These are phyloP conservation scores for Coemansia sp. DNA, from an alignment of 371 early-diverging fungal species.

Conservation along the genomic window DNA sequence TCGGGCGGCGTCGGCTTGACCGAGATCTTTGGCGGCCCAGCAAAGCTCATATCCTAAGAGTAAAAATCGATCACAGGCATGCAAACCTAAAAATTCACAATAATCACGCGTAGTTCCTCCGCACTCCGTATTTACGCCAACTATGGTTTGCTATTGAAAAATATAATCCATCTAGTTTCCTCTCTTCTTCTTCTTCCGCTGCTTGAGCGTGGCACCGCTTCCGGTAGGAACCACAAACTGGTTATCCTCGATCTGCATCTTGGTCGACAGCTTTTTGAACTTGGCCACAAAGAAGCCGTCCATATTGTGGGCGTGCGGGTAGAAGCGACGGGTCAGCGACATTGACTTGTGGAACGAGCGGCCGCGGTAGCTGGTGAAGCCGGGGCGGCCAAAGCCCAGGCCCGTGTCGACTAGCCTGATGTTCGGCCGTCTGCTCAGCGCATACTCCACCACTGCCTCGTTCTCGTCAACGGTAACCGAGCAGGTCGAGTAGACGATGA, in stretches of 20 bases:
- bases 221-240: conserved; percentile 34
- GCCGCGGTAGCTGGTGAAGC: conserved; percentile 87
- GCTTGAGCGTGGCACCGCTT: conserved; percentile 41
- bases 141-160: conserved; percentile 5
- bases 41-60: conserved; percentile 48
- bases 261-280: conserved; percentile 85
- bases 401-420: conserved; percentile 89
- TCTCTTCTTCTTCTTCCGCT: conserved; percentile 27
- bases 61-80: background rate
- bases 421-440: conserved; percentile 90
- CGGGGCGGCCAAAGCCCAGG: conserved; percentile 90
- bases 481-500: conserved; percentile 99
- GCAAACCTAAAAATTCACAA: background rate
- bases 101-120: background rate
- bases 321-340: conserved; percentile 87
- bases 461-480: conserved; percentile 99
- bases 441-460: conserved; percentile 98
- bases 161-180: background rate
- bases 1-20: conserved; percentile 52
- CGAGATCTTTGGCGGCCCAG: conserved; percentile 45
- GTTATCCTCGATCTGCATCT: conserved; percentile 42
- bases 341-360: conserved; percentile 87
- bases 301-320: conserved; percentile 99
- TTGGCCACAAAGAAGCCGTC: conserved; percentile 99
- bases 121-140: background rate